phyloP scores from a whole-genome alignment of 352 stramenopile genomes.

The Phytopythium cucurbitacearum region DNA sequence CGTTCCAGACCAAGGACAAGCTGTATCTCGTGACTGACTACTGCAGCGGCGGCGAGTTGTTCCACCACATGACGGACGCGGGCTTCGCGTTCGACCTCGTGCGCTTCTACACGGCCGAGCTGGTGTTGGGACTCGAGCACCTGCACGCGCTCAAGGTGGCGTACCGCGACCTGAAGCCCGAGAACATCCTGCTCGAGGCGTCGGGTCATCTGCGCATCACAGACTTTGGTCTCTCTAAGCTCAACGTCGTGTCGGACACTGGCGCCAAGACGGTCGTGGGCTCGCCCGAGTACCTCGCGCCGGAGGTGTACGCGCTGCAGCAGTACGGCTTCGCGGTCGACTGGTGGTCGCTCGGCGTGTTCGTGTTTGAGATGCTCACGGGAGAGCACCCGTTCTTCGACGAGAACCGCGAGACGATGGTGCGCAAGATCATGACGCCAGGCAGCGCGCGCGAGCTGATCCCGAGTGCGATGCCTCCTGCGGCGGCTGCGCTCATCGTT shows the following conservation, averaged over 20 bases:
- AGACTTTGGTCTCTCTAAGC: constrained; percentile 92
- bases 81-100: constrained; percentile 64
- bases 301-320: constrained; percentile 74
- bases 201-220: constrained; percentile 95
- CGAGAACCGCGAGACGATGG: constrained; percentile 77
- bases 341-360: constrained; percentile 91
- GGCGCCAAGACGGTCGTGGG: constrained; percentile 70
- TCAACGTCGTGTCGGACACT: constrained; percentile 68
- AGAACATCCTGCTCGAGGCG: constrained; percentile 91
- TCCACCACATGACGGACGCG: constrained; percentile 95
- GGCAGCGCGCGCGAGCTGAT: constrained; percentile 55
- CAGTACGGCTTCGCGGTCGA: constrained; percentile 86
- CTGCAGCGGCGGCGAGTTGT: constrained; percentile 95
- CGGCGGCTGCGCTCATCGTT: constrained; percentile 67
- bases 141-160: constrained; percentile 94
- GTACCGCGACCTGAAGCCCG: constrained; percentile 96
- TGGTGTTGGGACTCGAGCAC: constrained; percentile 93
- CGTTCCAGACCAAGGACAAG: constrained; percentile 94
- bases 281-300: constrained; percentile 88
- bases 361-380: constrained; percentile 91
- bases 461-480: constrained; percentile 57
- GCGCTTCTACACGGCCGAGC: constrained; percentile 95
- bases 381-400: constrained; percentile 87
- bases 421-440: constrained; percentile 86
- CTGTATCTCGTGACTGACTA: constrained; percentile 90